A percentile compares a stretch with the other conserved stretches of the same genome.
Evolutionary conservation across 306 rosid species (phyloP).

Genomic region (Potentilla sterilis): DNA sequence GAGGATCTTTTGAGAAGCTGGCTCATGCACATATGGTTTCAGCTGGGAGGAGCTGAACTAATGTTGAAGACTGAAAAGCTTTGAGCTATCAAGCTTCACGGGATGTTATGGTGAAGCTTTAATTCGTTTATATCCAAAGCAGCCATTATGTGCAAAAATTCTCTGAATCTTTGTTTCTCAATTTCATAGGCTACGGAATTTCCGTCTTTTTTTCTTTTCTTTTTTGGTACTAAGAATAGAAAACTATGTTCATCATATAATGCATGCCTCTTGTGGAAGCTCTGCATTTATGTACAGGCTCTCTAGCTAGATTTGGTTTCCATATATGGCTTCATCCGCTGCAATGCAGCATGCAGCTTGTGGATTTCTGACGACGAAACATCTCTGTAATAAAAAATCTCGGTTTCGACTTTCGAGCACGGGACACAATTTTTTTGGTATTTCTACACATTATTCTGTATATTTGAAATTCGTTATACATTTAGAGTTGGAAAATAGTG

Average conservation of each 20-base stretch:
- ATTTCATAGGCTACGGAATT: neutral
- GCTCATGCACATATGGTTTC: conserved; percentile 7
- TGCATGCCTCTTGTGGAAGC: conserved; percentile 12
- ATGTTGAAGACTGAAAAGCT: conserved; percentile 19
- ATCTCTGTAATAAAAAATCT: neutral
- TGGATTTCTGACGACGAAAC: neutral
- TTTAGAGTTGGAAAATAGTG: no score
- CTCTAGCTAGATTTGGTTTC: conserved; percentile 6
- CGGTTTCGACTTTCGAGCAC: neutral
- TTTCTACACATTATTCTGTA: no score
- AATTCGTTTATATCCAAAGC: conserved; percentile 20
- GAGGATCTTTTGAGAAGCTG: conserved; percentile 64
- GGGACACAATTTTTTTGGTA: no score
- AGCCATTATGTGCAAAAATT: conserved; percentile 40
- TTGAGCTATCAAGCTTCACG: conserved; percentile 54
- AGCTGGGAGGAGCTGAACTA: conserved; percentile 36
- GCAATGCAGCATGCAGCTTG: neutral
- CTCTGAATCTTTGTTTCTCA: conserved; percentile 26
- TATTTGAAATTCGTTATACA: no score
- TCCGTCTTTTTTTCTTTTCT: neutral
- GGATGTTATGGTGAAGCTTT: conserved; percentile 59
- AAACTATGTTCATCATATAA: neutral
- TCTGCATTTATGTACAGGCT: conserved; percentile 30
- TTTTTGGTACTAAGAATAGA: neutral
- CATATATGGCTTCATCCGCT: conserved; percentile 20